phyloP scores from a whole-genome alignment of 2,329 filamentous ascomycete species.

The Escovopsis sp. region DNA sequence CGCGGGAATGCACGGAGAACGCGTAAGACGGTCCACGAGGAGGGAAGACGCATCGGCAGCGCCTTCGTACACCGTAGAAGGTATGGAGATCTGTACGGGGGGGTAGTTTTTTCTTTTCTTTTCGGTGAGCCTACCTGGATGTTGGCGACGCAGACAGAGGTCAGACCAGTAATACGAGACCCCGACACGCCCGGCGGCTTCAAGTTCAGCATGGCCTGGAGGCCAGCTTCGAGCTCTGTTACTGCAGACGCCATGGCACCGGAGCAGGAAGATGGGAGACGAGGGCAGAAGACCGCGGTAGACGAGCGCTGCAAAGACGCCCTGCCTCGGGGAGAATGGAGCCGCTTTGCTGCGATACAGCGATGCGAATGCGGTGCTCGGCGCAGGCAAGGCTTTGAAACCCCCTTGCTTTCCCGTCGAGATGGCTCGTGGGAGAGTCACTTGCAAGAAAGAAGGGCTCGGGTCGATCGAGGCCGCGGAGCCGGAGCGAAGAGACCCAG shows the following conservation, averaged over 20 bases:
- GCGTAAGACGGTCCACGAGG: slow-evolving; percentile 5
- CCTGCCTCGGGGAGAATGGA: not conserved
- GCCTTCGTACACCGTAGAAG: too few relatives aligned
- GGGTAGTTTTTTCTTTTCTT: too few relatives aligned
- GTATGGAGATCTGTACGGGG: slow-evolving; percentile 8
- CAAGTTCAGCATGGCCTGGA: slow-evolving; percentile 80
- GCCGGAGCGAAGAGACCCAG: too few relatives aligned
- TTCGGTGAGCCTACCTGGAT: slow-evolving; percentile 58
- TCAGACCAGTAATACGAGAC: slow-evolving; percentile 79
- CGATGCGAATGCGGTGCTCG: slow-evolving; percentile 1
- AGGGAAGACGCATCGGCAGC: not conserved
- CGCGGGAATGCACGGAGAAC: not conserved
- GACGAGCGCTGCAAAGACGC: slow-evolving; percentile 1
- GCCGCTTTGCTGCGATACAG: slow-evolving; percentile 3
- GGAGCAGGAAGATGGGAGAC: not conserved
- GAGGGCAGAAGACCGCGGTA: not conserved
- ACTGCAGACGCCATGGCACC: slow-evolving; percentile 61
- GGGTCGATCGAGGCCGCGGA: too few relatives aligned
- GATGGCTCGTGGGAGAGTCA: slow-evolving; percentile 5
- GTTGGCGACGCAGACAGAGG: slow-evolving; percentile 72
- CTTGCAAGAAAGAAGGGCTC: slow-evolving; percentile 6
- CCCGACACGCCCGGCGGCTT: slow-evolving; percentile 92
- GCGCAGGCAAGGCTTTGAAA: not conserved
- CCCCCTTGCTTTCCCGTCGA: not conserved
- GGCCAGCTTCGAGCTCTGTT: slow-evolving; percentile 75